Conservation (phyloP, 2,329 filamentous ascomycete genomes). For the Leptographium radiaticola region DNA sequence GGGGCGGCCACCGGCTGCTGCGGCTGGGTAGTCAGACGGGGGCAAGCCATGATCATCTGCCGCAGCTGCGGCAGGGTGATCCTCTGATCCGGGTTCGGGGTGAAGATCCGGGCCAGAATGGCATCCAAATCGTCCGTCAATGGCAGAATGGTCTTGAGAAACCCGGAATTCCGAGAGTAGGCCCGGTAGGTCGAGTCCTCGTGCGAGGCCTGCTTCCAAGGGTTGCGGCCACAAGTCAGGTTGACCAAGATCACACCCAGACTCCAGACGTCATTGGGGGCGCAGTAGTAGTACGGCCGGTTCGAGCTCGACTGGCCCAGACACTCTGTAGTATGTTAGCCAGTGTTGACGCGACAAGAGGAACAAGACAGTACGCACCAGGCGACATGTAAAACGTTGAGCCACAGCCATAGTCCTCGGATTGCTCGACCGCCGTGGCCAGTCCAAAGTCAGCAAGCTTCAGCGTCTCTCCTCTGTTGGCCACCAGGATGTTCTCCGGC, state of each 20-base stretch:
- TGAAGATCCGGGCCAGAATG: conserved; percentile 79
- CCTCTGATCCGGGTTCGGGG: conserved; percentile 68
- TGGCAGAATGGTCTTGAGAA: conserved; percentile 85
- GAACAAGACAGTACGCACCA: conserved; percentile 38
- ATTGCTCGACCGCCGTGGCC: conserved; percentile 70
- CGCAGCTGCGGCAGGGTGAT: conserved; percentile 73
- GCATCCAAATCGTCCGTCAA: conserved; percentile 79
- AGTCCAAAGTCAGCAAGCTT: conserved; percentile 97
- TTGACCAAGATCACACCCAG: conserved; percentile 97
- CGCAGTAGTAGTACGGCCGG: conserved; percentile 74
- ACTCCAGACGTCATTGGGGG: conserved; percentile 94
- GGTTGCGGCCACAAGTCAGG: conserved; percentile 92
- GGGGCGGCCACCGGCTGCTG: conserved; percentile 17
- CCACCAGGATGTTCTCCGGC: conserved; percentile 94
- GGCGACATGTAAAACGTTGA: conserved; percentile 99
- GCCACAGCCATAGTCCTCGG: conserved; percentile 92
- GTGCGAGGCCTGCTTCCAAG: conserved; percentile 90
- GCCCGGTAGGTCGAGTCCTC: conserved; percentile 94
- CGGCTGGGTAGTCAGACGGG: conserved; percentile 46
- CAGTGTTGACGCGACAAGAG: conserved; percentile 13
- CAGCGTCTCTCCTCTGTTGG: conserved; percentile 75
- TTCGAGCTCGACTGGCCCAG: conserved; percentile 56
- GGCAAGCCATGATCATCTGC: conserved; percentile 62
- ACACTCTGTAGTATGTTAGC: conserved; percentile 54
- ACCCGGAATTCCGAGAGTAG: conserved; percentile 72